Conservation (phyloP, 2,329 filamentous ascomycete genomes). For the Ophiobolus disseminans region DNA sequence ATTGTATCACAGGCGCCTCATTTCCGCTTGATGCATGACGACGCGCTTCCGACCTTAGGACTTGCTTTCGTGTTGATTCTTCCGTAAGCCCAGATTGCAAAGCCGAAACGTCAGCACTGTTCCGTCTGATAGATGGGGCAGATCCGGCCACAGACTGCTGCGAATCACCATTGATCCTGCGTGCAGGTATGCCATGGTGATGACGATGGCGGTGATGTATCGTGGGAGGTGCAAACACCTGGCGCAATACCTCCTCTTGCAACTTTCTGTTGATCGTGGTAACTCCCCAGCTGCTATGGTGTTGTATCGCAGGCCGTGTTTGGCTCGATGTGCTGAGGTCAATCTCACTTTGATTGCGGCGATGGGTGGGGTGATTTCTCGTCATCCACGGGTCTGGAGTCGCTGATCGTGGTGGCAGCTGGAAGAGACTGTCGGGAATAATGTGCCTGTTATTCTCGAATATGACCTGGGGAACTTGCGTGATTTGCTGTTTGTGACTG, state of each 20-base stretch:
- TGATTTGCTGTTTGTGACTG: slow-evolving; percentile 78
- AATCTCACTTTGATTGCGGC: slow-evolving; percentile 46
- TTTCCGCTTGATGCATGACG: slow-evolving; percentile 35
- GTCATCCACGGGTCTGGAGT: slow-evolving; percentile 47
- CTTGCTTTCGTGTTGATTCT: slow-evolving; percentile 52
- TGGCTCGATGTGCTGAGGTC: slow-evolving; percentile 31
- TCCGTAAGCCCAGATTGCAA: slow-evolving; percentile 33
- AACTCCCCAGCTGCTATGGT: slow-evolving; percentile 77
- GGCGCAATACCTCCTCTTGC: slow-evolving; percentile 88
- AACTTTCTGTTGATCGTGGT: slow-evolving; percentile 89
- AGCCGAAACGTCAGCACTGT: slow-evolving; percentile 48
- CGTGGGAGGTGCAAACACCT: slow-evolving; percentile 85
- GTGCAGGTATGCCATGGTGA: slow-evolving; percentile 68
- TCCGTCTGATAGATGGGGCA: slow-evolving; percentile 45
- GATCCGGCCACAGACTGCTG: slow-evolving; percentile 38
- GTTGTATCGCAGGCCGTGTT: slow-evolving; percentile 54
- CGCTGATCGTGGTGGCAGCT: slow-evolving; percentile 59
- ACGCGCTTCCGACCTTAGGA: slow-evolving; percentile 51
- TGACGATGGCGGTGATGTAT: slow-evolving; percentile 80
- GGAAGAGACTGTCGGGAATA: slow-evolving; percentile 82
- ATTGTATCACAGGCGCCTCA: slow-evolving; percentile 16
- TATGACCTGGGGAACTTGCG: slow-evolving; percentile 84
- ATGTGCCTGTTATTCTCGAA: slow-evolving; percentile 96
- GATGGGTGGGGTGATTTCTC: slow-evolving; percentile 40
- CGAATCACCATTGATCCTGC: slow-evolving; percentile 37